Conservation (phyloP, 495 filamentous ascomycete species). For the Penicillium longicatenatum region DNA sequence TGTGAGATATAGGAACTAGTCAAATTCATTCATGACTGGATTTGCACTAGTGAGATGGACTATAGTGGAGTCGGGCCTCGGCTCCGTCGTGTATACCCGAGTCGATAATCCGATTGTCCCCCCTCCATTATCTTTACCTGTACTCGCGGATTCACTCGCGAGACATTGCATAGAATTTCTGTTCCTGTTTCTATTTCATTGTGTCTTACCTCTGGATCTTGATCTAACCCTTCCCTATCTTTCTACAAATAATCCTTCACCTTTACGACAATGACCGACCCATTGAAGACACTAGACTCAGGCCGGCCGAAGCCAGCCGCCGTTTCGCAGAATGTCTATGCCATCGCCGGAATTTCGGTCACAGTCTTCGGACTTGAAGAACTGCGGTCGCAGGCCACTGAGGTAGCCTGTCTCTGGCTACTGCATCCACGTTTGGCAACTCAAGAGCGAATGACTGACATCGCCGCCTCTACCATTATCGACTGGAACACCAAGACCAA, state of each 20-base stretch:
- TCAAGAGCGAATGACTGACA: slow-evolving; percentile 67
- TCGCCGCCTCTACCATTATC: slow-evolving; percentile 56
- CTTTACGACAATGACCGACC: slow-evolving; percentile 36
- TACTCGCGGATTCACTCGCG: neutral
- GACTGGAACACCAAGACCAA: slow-evolving; percentile 56
- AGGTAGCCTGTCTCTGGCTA: slow-evolving; percentile 80
- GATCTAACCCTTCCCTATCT: neutral
- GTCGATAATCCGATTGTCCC: slow-evolving; percentile 11
- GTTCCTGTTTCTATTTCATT: slow-evolving; percentile 13
- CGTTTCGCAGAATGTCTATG: slow-evolving; percentile 61
- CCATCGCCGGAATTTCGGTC: slow-evolving; percentile 74
- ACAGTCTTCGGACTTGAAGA: slow-evolving; percentile 81
- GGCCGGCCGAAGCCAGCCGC: slow-evolving; percentile 32
- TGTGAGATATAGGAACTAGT: neutral
- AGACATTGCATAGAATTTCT: neutral
- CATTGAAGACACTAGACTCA: slow-evolving; percentile 34
- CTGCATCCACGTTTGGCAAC: slow-evolving; percentile 74
- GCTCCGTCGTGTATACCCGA: slow-evolving; percentile 24
- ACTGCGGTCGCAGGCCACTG: slow-evolving; percentile 49
- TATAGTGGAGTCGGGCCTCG: slow-evolving; percentile 15
- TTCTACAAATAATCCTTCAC: neutral
- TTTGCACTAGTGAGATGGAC: neutral
- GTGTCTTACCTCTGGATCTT: neutral
- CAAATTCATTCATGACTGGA: neutral
- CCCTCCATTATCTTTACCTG: slow-evolving; percentile 2